Conservation (phyloP, 768 basidiomycete species). For the Tubosaeta sp. region DNA sequence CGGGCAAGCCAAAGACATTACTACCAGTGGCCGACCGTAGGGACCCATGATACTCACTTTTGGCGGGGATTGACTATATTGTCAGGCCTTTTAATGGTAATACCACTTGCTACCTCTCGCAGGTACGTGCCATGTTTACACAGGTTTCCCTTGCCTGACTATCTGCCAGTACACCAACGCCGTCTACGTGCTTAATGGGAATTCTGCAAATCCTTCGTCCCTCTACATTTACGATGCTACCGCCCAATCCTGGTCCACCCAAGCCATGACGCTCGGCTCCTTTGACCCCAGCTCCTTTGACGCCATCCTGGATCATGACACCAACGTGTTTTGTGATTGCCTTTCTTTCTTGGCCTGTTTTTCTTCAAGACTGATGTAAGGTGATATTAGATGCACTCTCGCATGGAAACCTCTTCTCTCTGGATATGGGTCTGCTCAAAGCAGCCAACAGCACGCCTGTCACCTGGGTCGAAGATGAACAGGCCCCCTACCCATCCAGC, state of each 20-base stretch:
- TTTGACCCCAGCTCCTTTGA: conserved; percentile 63
- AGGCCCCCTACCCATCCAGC: conserved; percentile 49
- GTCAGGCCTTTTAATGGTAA: conserved; percentile 64
- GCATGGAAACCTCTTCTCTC: conserved; percentile 55
- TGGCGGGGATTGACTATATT: background rate
- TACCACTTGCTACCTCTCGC: conserved; percentile 70
- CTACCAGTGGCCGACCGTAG: conserved; percentile 73
- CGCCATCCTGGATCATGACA: conserved; percentile 90
- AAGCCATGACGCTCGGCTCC: conserved; percentile 47
- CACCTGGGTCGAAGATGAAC: conserved; percentile 60
- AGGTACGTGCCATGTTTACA: conserved; percentile 38
- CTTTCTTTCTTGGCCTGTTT: background rate
- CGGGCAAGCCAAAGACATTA: conserved; percentile 57
- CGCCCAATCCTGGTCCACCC: conserved; percentile 74
- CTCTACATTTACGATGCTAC: conserved; percentile 80
- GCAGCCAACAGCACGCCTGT: conserved; percentile 54
- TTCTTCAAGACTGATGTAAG: conserved; percentile 5
- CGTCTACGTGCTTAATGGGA: conserved; percentile 79
- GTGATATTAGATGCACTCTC: conserved; percentile 60
- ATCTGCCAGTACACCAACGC: conserved; percentile 70
- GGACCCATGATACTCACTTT: conserved; percentile 22
- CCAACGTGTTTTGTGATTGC: conserved; percentile 74
- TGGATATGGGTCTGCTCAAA: conserved; percentile 67
- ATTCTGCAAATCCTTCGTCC: conserved; percentile 60
- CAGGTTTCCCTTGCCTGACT: background rate